Percentiles rank a stretch among this genome's conserved stretches.
phyloP scores from a whole-genome alignment of 441 rosid species.

The Mallotus repandus region DNA sequence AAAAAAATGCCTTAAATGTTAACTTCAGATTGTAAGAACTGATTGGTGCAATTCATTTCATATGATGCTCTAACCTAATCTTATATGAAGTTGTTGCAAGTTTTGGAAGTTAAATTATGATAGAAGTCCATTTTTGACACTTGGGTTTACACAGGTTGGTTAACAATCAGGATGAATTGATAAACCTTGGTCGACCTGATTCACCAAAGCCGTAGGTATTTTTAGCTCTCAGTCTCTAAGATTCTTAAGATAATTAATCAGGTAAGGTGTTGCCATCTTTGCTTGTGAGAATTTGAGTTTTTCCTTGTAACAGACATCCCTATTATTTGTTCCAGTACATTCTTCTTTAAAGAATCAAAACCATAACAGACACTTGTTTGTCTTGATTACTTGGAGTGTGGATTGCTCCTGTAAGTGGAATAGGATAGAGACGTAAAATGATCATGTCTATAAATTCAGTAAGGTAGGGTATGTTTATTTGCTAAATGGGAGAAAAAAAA shows the following conservation, averaged over 20 bases:
- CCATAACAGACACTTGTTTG: no score
- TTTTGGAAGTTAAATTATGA: background rate
- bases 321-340: slow-evolving; percentile 7
- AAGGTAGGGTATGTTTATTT: background rate
- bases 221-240: background rate
- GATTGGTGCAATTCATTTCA: background rate
- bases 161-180: background rate
- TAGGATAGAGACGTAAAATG: background rate
- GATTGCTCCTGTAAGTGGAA: no score
- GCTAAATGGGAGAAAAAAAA: no score
- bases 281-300: slow-evolving; percentile 9
- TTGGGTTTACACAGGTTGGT: background rate
- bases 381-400: no score
- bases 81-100: background rate
- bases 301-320: background rate
- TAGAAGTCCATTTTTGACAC: background rate
- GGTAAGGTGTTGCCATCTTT: background rate
- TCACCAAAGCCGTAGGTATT: background rate
- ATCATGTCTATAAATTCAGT: background rate
- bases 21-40: background rate
- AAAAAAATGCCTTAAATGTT: background rate
- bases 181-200: background rate
- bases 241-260: background rate
- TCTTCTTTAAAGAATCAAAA: background rate
- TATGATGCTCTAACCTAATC: background rate